phyloP scores from a whole-genome alignment of 2,329 filamentous ascomycete genomes.

The Byssothecium circinans region DNA sequence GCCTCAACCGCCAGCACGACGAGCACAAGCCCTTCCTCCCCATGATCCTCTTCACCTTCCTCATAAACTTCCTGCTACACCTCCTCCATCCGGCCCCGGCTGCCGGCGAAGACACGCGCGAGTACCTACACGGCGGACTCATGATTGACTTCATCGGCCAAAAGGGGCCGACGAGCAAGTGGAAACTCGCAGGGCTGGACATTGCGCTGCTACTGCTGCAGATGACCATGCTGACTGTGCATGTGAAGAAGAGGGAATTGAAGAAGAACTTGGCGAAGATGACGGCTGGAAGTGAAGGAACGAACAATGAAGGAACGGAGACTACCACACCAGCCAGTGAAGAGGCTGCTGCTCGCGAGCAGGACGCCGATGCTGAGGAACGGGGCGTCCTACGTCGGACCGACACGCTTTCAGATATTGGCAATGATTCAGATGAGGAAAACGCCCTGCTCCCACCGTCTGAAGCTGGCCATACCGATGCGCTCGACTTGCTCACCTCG shows the following conservation, averaged over 20 bases:
- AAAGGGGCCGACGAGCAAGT: slow-evolving; percentile 57
- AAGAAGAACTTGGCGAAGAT: slow-evolving; percentile 43
- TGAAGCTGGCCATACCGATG: slow-evolving; percentile 28
- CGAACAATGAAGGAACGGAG: slow-evolving; percentile 7
- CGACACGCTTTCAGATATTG: slow-evolving; percentile 41
- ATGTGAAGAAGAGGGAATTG: slow-evolving; percentile 55
- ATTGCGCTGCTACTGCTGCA: slow-evolving; percentile 58
- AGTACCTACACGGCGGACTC: slow-evolving; percentile 63
- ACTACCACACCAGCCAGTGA: slow-evolving; percentile 12
- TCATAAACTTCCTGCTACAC: slow-evolving; percentile 60
- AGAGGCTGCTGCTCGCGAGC: slow-evolving; percentile 35
- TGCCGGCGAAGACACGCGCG: slow-evolving; percentile 52
- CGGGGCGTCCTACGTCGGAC: slow-evolving; percentile 53
- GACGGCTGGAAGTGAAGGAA: slow-evolving; percentile 19
- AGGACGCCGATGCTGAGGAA: slow-evolving; percentile 64
- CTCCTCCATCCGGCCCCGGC: slow-evolving; percentile 43
- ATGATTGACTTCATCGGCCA: slow-evolving; percentile 68
- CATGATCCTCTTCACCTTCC: slow-evolving; percentile 57
- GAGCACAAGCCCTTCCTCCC: slow-evolving; percentile 56
- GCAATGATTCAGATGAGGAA: slow-evolving; percentile 42
- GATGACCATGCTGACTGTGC: slow-evolving; percentile 58
- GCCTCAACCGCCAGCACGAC: slow-evolving; percentile 51
- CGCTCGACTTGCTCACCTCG: slow-evolving; percentile 50
- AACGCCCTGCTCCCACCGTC: slow-evolving; percentile 32
- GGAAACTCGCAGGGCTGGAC: slow-evolving; percentile 57